Evolutionary conservation across 352 stramenopile species (phyloP), one percentile per base, ranked within the genome.

Genomic region (Lagenidium sp.): DNA sequence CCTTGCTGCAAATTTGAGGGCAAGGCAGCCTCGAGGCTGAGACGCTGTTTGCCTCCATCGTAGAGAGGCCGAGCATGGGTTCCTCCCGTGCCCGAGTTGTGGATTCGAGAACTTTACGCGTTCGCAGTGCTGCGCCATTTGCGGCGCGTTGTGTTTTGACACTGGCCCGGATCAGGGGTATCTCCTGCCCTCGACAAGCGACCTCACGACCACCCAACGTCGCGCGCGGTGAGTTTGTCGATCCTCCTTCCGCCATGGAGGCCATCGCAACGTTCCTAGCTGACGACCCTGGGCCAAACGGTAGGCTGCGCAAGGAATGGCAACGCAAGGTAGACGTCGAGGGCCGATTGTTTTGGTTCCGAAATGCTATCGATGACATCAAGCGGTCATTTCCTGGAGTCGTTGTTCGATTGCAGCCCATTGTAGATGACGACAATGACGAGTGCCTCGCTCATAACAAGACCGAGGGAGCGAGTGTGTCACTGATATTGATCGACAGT

Each of bases 261-360:
- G n/a, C n/a, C n/a, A n/a, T n/a, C n/a, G n/a, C n/a, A n/a, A n/a
- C n/a, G n/a, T n/a, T n/a, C n/a, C n/a, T n/a, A n/a, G n/a, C n/a
- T n/a, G n/a, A n/a, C n/a, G n/a, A n/a, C n/a, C n/a, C n/a, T n/a
- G n/a, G n/a, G n/a, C n/a, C n/a, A n/a, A n/a, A n/a, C n/a, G n/a
- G n/a, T n/a, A 23, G 37, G 19, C 6, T 30, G 18, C n/a, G 37
- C 7, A 43, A 43, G 37, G 20, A 43, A 16, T 43, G 37, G 37
- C 37, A 43, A 20, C 37, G 37, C 19, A 43, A 30, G 19, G 7
- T 43, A 18, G 37, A 43, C 23, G n/a, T 30, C 6, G 6, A 43
- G 29, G 37, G 37, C 6, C 19, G 19, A 23, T 18, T 22, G n/a
- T 43, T 43, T 26, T 43, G 37, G 37, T 30, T 30, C 23, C 37